phyloP scores from a whole-genome alignment of 1,139 yeast species.

The Waltiozyma sp. region DNA sequence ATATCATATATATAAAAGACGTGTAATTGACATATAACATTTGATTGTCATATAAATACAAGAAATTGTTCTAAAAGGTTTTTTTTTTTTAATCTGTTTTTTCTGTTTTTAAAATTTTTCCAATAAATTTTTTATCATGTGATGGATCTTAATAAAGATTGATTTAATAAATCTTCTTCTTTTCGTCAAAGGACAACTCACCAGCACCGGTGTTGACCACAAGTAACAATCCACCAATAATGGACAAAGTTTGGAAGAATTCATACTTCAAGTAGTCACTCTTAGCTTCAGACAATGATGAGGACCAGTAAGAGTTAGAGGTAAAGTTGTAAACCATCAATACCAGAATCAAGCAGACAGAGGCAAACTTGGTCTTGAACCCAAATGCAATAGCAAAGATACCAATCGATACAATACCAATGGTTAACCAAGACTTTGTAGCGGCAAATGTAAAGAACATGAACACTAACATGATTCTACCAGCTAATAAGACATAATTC shows the following conservation, averaged over 20 bases:
- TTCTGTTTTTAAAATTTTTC: no score
- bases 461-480: slow-evolving; percentile 76
- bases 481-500: slow-evolving; percentile 79
- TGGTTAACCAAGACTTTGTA: slow-evolving; percentile 61
- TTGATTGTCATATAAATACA: no score
- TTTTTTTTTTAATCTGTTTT: no score
- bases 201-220: slow-evolving; percentile 97
- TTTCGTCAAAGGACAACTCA: slow-evolving; percentile 84
- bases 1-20: no score
- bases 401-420: slow-evolving; percentile 59
- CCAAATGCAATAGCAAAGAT: slow-evolving; percentile 80
- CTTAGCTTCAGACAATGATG: slow-evolving; percentile 51
- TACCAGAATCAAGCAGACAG: slow-evolving; percentile 64
- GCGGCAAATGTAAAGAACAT: slow-evolving; percentile 82
- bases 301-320: slow-evolving; percentile 86
- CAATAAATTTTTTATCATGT: no score
- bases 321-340: slow-evolving; percentile 68
- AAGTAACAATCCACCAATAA: slow-evolving; percentile 85
- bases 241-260: slow-evolving; percentile 87
- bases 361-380: slow-evolving; percentile 85
- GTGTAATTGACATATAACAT: no score
- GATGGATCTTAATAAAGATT: no score
- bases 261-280: slow-evolving; percentile 90
- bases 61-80: no score
- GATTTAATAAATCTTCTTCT: slow-evolving; percentile 79